Conservation (phyloP, 441 rosid species). For the Capsella rubella region DNA sequence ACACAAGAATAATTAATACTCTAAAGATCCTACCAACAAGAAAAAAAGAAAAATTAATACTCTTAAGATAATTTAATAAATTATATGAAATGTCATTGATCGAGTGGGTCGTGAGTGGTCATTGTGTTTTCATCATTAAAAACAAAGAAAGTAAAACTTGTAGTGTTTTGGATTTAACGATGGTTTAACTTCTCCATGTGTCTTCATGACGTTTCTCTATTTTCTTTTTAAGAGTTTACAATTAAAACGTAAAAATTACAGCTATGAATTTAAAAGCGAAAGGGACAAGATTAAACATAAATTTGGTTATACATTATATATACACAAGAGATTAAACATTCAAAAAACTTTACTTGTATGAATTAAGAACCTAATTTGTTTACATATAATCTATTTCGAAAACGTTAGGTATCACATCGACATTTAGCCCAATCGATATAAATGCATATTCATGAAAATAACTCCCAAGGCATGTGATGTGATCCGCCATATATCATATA, state of each 20-base stretch:
- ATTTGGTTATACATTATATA: too few relatives aligned
- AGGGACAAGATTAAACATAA: too few relatives aligned
- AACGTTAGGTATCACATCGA: slow-evolving; percentile 25
- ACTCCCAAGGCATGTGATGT: slow-evolving; percentile 5
- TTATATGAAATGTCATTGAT: slow-evolving; percentile 8
- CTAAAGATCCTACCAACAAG: too few relatives aligned
- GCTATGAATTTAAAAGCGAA: too few relatives aligned
- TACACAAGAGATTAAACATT: background rate
- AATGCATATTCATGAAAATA: slow-evolving; percentile 4
- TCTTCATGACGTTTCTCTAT: background rate
- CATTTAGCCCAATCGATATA: slow-evolving; percentile 4
- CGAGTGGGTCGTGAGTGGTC: slow-evolving; percentile 13
- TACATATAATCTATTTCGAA: background rate
- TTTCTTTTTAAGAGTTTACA: too few relatives aligned
- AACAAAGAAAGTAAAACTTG: background rate
- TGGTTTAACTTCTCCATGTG: background rate
- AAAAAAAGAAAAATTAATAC: background rate
- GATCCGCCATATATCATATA: slow-evolving; percentile 1
- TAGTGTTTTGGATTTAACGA: slow-evolving; percentile 8
- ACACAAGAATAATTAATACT: background rate
- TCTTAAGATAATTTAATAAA: background rate
- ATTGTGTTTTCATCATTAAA: background rate
- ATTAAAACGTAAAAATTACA: too few relatives aligned
- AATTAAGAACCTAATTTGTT: slow-evolving; percentile 3
- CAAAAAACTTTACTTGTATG: slow-evolving; percentile 7